Evolutionary conservation across 352 stramenopile species (phyloP), one percentile per base, ranked within the genome.

Genomic region (Pythium diclinum): DNA sequence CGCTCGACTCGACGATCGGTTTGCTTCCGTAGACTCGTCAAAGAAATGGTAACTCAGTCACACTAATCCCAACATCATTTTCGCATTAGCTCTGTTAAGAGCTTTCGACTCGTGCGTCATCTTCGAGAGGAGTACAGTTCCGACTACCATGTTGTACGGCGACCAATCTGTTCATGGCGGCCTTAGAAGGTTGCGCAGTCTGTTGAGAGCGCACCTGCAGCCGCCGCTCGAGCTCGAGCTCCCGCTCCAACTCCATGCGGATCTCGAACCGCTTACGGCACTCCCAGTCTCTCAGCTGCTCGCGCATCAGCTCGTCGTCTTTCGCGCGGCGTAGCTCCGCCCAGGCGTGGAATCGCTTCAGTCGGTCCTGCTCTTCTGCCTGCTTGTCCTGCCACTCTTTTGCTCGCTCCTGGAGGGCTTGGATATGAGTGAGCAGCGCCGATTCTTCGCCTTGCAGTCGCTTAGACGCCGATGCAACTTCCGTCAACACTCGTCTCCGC

Each of bases 171-270:
- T 16, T 23, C 16, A 17, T 17, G 8, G 17, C 40, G 14, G 5
- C 17, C 14, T 47, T 47, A 8, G 17, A 17, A 10, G 14, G 52
- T 3, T 42, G 49, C 5, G 52, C 34, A 3, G 53, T 38, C 48
- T 61, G 56, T 34, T 62, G 56, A 11, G 59, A 47, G 21, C 66
- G 71, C 59, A 82, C 62, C 42, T 74, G 67, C 1, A 55, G 61
- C 57, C 84, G 69, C 19, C 82, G 68, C 23, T 74, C 56, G 0
- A 73, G 74, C 46, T 93, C 79, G 1, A 86, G 63, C 53, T 89
- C 77, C n/a, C 74, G 73, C 66, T 91, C 84, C 1, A 93, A 68
- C 19, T 90, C 84, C 36, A 79, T 53, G 14, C 82, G 82, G 60
- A 91, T 86, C 16, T 85, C 63, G 28, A 71, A 59, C 2, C 82